phyloP scores from a whole-genome alignment of 192 early-diverging fungal species.

The Coemansia sp. region DNA sequence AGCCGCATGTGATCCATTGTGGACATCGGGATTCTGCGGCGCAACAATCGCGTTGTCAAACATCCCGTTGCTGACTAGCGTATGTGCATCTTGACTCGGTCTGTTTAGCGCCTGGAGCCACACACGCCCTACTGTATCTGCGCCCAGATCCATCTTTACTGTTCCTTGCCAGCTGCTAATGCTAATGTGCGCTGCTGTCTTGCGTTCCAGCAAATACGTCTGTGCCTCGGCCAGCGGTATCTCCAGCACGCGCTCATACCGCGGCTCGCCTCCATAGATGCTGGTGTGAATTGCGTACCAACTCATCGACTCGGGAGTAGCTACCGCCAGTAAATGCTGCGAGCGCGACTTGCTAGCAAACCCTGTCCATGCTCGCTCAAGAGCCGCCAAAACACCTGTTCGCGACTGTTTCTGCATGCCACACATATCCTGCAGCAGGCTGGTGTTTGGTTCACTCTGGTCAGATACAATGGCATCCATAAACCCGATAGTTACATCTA shows the following conservation, averaged over 20 bases:
- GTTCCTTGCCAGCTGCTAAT: conserved; percentile 14
- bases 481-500: conserved; percentile 32
- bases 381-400: conserved; percentile 13
- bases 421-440: conserved; percentile 2
- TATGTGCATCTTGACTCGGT: background rate
- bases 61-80: background rate
- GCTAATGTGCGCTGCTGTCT: conserved; percentile 5
- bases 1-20: conserved; percentile 16
- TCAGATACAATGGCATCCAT: conserved; percentile 26
- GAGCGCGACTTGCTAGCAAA: background rate
- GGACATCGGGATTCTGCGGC: background rate
- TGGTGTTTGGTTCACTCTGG: background rate
- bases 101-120: conserved; percentile 14
- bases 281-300: conserved; percentile 16
- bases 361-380: conserved; percentile 3
- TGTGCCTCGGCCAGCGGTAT: conserved; percentile 6
- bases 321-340: conserved; percentile 23
- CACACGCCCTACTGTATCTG: conserved; percentile 9
- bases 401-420: background rate
- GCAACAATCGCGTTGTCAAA: conserved; percentile 1
- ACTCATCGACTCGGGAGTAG: conserved; percentile 15
- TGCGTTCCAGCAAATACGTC: background rate
- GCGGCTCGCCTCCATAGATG: background rate
- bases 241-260: conserved; percentile 11
- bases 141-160: conserved; percentile 38